Base-by-base conservation (phyloP, 495 filamentous ascomycete genomes). In the Neurospora sp. region DNA sequence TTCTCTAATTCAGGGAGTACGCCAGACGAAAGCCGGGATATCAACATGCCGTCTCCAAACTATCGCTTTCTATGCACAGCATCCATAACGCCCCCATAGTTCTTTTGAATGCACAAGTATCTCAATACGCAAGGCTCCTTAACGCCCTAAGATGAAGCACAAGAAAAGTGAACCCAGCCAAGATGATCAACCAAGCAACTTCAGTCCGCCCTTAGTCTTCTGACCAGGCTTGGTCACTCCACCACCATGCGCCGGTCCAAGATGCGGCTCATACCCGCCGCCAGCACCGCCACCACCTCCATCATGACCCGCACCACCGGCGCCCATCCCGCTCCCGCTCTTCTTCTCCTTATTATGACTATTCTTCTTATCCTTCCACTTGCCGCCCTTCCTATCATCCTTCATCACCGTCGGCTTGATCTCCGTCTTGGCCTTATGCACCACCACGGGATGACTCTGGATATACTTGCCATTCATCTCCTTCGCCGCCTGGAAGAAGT, bases 381-480 rank as follows among this genome's bases (percentile, higher is more conserved):
- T 80, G 70, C 73, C 76, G 54, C 78, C 80, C 69, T 79, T 82
- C 46, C 79, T 71, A 27, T 84, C 79, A 41, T 86, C 83, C 76
- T 83, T 84, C 69, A 81, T 75, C 40, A 86, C 84, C 31, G 88
- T 85, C 18, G 92, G 89, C 76, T 91, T 92, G 78, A 98, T 91
- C 83, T 98, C 94, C 37, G 96, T 97, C 69, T 90, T 97, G 78
- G 92, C 93, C 78, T 94, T 90, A 81, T 91, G 90, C 74, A 98
- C 85, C 59, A 92, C 84, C 10, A 99, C 90, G 1, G 96, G 96
- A 82, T 98, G 96, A 78, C 93, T 97, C 46, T 96, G 96, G 81
- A 99, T 98, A 80, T 99, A 99, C 85, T 99, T 98, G 69, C 94
- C 94, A 80, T 98, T 91, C 96, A 99, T 99, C 83, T 98, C 96